Conservation (phyloP, 2,329 filamentous ascomycete genomes). For the Metarhizium brunneum region DNA sequence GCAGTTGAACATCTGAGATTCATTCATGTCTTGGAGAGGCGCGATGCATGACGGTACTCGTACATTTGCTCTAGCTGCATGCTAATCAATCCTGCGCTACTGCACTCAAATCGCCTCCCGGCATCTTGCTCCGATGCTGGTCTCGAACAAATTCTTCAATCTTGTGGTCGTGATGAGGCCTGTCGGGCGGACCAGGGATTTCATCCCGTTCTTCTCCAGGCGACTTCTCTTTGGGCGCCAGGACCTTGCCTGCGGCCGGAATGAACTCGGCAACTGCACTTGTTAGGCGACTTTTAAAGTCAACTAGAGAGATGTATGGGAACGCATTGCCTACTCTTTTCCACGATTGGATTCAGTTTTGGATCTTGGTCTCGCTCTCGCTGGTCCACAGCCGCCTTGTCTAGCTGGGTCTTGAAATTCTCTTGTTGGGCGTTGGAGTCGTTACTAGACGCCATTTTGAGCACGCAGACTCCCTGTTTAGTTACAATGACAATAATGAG, state of each 20-base stretch:
- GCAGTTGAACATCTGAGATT: no score
- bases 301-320: not conserved
- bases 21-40: not conserved
- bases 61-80: not conserved
- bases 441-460: slow-evolving; percentile 7
- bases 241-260: slow-evolving; percentile 30
- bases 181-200: slow-evolving; percentile 28
- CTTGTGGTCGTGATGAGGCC: slow-evolving; percentile 36
- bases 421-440: slow-evolving; percentile 9
- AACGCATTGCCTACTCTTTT: slow-evolving; percentile 28
- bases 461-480: no score
- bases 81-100: slow-evolving; percentile 9
- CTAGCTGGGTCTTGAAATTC: slow-evolving; percentile 35
- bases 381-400: slow-evolving; percentile 29
- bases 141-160: slow-evolving; percentile 45
- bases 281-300: not conserved
- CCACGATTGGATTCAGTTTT: slow-evolving; percentile 27
- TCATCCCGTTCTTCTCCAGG: slow-evolving; percentile 11
- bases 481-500: no score
- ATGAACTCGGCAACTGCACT: slow-evolving; percentile 32
- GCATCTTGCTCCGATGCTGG: slow-evolving; percentile 37
- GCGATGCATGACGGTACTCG: not conserved
- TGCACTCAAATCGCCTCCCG: slow-evolving; percentile 13
- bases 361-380: slow-evolving; percentile 15
- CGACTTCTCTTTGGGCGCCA: slow-evolving; percentile 25